A percentile compares a stretch with the other conserved stretches of the same genome.
These are phyloP conservation scores for Fusarium palustre DNA, from an alignment of 2,329 filamentous ascomycete species.

Conservation along the genomic window DNA sequence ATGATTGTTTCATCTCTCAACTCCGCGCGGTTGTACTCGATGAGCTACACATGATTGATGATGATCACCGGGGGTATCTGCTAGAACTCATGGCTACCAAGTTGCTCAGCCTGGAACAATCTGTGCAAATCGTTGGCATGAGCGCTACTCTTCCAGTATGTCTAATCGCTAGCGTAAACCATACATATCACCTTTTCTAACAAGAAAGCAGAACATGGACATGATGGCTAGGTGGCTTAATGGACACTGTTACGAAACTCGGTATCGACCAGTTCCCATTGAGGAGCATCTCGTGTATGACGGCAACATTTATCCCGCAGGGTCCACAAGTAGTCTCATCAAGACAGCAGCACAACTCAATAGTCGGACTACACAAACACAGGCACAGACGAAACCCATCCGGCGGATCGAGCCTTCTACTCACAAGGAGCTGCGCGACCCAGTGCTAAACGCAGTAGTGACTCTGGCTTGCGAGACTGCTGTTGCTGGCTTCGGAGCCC, in stretches of 20 bases:
- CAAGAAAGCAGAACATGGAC: slow-evolving; percentile 69
- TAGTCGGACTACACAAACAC: slow-evolving; percentile 49
- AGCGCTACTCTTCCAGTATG: slow-evolving; percentile 79
- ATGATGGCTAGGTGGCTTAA: slow-evolving; percentile 76
- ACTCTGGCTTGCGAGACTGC: slow-evolving; percentile 77
- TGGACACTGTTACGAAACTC: slow-evolving; percentile 78
- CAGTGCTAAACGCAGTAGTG: slow-evolving; percentile 77
- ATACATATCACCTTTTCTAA: slow-evolving; percentile 6
- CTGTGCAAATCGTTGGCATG: slow-evolving; percentile 81
- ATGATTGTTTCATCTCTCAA: slow-evolving; percentile 73
- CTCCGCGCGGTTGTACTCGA: slow-evolving; percentile 78
- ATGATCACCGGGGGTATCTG: slow-evolving; percentile 79
- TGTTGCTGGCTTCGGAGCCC: slow-evolving; percentile 73
- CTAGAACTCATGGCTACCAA: slow-evolving; percentile 81
- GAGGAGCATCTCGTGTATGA: slow-evolving; percentile 81
- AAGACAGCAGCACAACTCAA: slow-evolving; percentile 67
- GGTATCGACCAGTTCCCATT: slow-evolving; percentile 79
- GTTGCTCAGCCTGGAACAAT: slow-evolving; percentile 73
- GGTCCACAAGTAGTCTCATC: slow-evolving; percentile 65
- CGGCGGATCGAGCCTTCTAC: slow-evolving; percentile 66
- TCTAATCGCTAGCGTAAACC: background rate
- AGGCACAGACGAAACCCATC: slow-evolving; percentile 54
- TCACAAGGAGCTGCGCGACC: slow-evolving; percentile 71
- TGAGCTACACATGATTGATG: slow-evolving; percentile 85
- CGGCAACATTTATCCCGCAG: slow-evolving; percentile 72